Base-by-base conservation (phyloP, 164 flowering plant species). In the Umbilicus rupestris region DNA sequence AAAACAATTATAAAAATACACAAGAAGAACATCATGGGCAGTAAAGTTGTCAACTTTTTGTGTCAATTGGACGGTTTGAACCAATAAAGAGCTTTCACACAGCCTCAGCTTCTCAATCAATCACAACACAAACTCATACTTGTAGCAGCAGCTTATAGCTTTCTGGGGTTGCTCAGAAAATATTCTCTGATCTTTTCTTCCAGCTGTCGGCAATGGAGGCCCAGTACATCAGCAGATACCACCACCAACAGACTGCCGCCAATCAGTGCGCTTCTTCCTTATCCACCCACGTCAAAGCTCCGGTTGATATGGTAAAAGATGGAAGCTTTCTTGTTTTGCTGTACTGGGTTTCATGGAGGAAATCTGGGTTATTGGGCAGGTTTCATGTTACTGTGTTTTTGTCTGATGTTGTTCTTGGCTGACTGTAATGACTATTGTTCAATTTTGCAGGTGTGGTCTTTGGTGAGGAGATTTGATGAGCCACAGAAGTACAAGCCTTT, bases 381-480 rank as follows among this genome's bases (percentile, higher is more conserved):
- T 47, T 24, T 46, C 19, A 22, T 58, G 33, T 33, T 6, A 31
- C 67, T 10, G 22, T 41, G 29, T 52, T 39, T 29, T 37, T 52
- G 35, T 28, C 19, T 59, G 35, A n/a, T 42, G 37, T 3, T 19
- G 9, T 12, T 45, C 14, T 46, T 24, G 12, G 24, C 30, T 26
- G 16, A 12, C 16, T n/a, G n/a, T n/a, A n/a, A n/a, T n/a, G n/a
- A n/a, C 15, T 12, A 11, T 20, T 55, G 31, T 12, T 3, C 37
- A 16, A 37, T 15, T 16, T 33, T 39, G 14, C 49, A 80, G 84
- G 84, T 78, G 39, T 73, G 76, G 78, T 73, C 87, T 10, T 29
- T 81, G 73, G 87, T 83, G 52, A 81, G 87, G 74, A 74, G 87
- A 70, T 83, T 83, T 63, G 87, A 83, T 74, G 78, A 78, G 64